Percentiles rank a stretch among this genome's conserved stretches.
phyloP scores from a whole-genome alignment of 139 green algal species.

The Nannochloris sp. region DNA sequence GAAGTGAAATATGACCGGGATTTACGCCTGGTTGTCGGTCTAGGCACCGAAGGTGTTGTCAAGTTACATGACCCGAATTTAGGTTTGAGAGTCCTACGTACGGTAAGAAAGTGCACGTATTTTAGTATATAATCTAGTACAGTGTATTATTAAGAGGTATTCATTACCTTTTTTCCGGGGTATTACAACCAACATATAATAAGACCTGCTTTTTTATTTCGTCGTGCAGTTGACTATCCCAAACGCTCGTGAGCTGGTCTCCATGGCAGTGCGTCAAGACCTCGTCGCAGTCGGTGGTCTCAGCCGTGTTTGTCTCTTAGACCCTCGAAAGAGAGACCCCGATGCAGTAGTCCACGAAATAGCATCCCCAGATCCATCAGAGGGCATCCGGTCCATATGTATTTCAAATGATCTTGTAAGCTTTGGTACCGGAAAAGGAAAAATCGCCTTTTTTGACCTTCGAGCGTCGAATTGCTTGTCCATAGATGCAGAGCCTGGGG shows the following conservation, averaged over 20 bases:
- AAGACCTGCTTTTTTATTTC: not conserved
- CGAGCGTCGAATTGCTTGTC: conserved; percentile 17
- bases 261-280: conserved; percentile 30
- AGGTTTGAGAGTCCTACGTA: conserved; percentile 9
- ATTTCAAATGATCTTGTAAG: conserved; percentile 48
- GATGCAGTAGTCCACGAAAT: not conserved
- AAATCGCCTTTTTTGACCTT: conserved; percentile 51
- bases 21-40: conserved; percentile 9
- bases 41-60: conserved; percentile 32
- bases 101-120: no score
- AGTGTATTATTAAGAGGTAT: not conserved
- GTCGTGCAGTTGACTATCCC: conserved; percentile 24
- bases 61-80: conserved; percentile 14
- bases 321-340: conserved; percentile 23
- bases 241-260: conserved; percentile 39
- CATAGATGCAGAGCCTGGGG: not conserved
- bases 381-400: conserved; percentile 46
- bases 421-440: conserved; percentile 41
- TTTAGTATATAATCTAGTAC: not conserved
- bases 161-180: not conserved
- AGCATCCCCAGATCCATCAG: conserved; percentile 7
- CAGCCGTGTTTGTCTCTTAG: conserved; percentile 36
- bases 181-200: not conserved
- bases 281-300: conserved; percentile 39
- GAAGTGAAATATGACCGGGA: conserved; percentile 24